These are phyloP conservation scores for Beauveria varroae DNA, from an alignment of 2,329 filamentous ascomycete species.

Conservation along the genomic window DNA sequence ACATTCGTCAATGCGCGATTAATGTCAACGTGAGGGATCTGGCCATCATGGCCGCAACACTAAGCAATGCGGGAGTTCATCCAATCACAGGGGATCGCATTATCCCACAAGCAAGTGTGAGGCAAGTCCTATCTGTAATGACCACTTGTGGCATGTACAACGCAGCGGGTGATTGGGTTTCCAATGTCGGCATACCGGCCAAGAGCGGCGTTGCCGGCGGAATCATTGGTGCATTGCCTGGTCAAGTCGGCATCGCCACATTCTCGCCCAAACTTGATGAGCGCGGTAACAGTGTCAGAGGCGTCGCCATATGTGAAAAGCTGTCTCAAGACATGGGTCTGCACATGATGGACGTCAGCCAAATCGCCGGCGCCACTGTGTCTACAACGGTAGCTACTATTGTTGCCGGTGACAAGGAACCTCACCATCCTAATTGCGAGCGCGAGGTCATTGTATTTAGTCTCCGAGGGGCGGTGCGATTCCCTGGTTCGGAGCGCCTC, in stretches of 20 bases:
- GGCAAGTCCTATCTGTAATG: slow-evolving; percentile 34
- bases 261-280: slow-evolving; percentile 26
- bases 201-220: slow-evolving; percentile 29
- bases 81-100: slow-evolving; percentile 25
- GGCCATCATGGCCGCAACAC: slow-evolving; percentile 32
- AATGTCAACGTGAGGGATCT: slow-evolving; percentile 34
- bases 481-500: slow-evolving; percentile 26
- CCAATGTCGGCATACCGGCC: slow-evolving; percentile 29
- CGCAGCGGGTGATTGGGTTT: slow-evolving; percentile 32
- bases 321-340: slow-evolving; percentile 26
- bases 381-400: slow-evolving; percentile 24
- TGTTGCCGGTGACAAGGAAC: slow-evolving; percentile 19
- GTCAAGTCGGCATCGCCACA: slow-evolving; percentile 24
- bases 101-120: slow-evolving; percentile 28
- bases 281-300: slow-evolving; percentile 26
- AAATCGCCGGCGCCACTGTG: slow-evolving; percentile 23
- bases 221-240: slow-evolving; percentile 25
- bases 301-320: slow-evolving; percentile 25
- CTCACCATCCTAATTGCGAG: slow-evolving; percentile 20
- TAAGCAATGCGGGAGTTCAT: slow-evolving; percentile 30
- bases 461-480: slow-evolving; percentile 26
- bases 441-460: slow-evolving; percentile 25
- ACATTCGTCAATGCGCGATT: slow-evolving; percentile 33
- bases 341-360: slow-evolving; percentile 29
- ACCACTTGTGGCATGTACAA: slow-evolving; percentile 35